Conservation (phyloP, 208 protist genomes). For the Trypanosoma rangeli region DNA sequence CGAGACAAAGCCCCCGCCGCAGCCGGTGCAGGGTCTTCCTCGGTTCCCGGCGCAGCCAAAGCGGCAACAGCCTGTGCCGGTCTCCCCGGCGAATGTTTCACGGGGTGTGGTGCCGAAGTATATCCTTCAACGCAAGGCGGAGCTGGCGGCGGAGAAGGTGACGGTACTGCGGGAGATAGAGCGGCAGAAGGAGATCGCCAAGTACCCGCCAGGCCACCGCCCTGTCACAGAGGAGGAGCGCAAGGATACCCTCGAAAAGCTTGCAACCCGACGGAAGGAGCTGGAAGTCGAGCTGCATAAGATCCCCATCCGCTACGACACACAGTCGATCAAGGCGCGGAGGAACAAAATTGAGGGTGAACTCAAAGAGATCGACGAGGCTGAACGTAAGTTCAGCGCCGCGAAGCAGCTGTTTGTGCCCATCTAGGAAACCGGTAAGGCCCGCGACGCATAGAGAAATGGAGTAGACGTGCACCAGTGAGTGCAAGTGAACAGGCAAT, state of each 20-base stretch:
- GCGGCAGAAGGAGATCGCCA: conserved; percentile 55
- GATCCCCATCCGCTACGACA: conserved; percentile 87
- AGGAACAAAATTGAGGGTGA: conserved; percentile 71
- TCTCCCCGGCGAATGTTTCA: conserved; percentile 9
- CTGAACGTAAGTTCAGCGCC: conserved; percentile 62
- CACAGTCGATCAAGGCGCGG: conserved; percentile 58
- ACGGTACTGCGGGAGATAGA: conserved; percentile 51
- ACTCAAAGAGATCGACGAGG: conserved; percentile 65
- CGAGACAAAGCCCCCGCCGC: background rate
- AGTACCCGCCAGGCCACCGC: conserved; percentile 80
- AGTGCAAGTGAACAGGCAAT: background rate
- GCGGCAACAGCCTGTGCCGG: conserved; percentile 9
- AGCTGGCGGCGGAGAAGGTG: conserved; percentile 74
- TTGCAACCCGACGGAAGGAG: conserved; percentile 59
- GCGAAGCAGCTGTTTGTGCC: conserved; percentile 75
- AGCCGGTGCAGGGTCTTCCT: conserved; percentile 8
- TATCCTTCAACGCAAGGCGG: conserved; percentile 77
- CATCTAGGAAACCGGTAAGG: conserved; percentile 28
- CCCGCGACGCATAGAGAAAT: conserved; percentile 2
- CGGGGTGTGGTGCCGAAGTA: conserved; percentile 70
- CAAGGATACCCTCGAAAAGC: conserved; percentile 48
- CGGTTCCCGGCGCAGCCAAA: background rate
- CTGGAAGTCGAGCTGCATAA: conserved; percentile 77
- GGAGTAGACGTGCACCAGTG: background rate
- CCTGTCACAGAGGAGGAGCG: conserved; percentile 78